Base-by-base conservation (phyloP, 2,329 filamentous ascomycete genomes). In the Penicillium sclerotigenum region DNA sequence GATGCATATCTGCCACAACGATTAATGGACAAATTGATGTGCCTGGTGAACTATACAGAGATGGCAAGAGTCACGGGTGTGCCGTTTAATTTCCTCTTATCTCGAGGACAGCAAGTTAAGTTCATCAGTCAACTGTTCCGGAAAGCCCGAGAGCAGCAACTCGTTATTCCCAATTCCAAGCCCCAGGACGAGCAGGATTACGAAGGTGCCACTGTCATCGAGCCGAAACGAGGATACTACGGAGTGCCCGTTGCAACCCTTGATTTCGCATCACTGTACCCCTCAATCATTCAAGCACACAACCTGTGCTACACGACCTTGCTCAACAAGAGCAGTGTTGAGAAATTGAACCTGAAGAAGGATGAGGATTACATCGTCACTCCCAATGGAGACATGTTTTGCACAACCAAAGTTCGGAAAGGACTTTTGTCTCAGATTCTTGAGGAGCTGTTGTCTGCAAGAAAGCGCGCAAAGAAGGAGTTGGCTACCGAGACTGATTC, bases 31-130 rank as follows among this genome's bases (percentile, higher is more conserved):
- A 99, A 99, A 74, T 81, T 99, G 26, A 97, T 96, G 70, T 97
- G 94, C 75, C 80, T 99, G n/a, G 89, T 96, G 75, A 99, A 99
- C 72, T 97, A 97, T 69, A 97, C 94, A 0, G 94, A 99, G 77
- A 99, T 99, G 94, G 93, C 94, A 56, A 94, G 94, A 84, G 94
- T 99, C 75, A 99, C 95, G 26, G 94, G 94, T 66, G 93, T 99
- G 5, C 94, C 94, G 0, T 99, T 99, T 80, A 97, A 96, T 71
- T 96, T 88, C 69, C 82, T 99, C 42, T 82, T 99, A 2, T 86
- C 94, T 24, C 87, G 92, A 69, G 94, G 94, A 42, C 94, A 99
- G 73, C 95, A 99, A 75, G 87, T 99, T 71, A 96, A 96, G 69
- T 99, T 99, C 76, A 85, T 99, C 77, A 97, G 92, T 72, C 94